These are phyloP conservation scores for Thielaviopsis musarum DNA, from an alignment of 2,329 filamentous ascomycete species.

Conservation along the genomic window DNA sequence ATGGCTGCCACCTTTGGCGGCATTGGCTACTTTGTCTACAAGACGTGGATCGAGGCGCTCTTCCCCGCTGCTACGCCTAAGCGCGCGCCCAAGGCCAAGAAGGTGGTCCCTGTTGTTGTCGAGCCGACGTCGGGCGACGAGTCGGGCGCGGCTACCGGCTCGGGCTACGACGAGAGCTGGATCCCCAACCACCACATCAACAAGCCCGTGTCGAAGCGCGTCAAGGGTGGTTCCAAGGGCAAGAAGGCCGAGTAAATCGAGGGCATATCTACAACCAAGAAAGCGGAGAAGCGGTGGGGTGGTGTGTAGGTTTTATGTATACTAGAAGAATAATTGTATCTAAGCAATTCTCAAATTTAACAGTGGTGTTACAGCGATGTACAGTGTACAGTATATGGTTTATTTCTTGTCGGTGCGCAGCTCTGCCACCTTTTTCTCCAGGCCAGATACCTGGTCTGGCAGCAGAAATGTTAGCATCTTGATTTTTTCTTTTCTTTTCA, in stretches of 20 bases:
- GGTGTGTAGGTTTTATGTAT: not conserved
- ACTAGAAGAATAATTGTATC: not conserved
- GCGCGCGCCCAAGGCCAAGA: conserved; percentile 50
- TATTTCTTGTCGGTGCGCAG: conserved; percentile 7
- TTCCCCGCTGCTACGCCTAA: conserved; percentile 65
- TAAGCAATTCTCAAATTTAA: not conserved
- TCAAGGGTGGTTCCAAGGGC: conserved; percentile 38
- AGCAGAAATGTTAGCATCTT: not conserved
- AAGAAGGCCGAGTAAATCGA: conserved; percentile 20
- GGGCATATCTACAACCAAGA: not conserved
- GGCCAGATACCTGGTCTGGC: not conserved
- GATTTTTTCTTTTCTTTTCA: too few relatives aligned
- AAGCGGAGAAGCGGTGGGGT: not conserved
- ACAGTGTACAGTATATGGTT: not conserved
- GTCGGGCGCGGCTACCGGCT: conserved; percentile 45
- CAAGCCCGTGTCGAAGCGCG: conserved; percentile 55
- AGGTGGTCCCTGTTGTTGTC: conserved; percentile 45
- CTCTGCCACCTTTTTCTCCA: conserved; percentile 5
- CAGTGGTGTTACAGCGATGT: not conserved
- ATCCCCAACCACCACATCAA: conserved; percentile 82
- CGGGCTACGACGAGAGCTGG: conserved; percentile 80
- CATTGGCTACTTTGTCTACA: conserved; percentile 91
- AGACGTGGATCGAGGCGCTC: conserved; percentile 89
- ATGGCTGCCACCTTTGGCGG: conserved; percentile 62
- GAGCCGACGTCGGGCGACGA: conserved; percentile 52